Conservation (phyloP, 129 eudicot species). For the carrot (Daucus carota) region DNA sequence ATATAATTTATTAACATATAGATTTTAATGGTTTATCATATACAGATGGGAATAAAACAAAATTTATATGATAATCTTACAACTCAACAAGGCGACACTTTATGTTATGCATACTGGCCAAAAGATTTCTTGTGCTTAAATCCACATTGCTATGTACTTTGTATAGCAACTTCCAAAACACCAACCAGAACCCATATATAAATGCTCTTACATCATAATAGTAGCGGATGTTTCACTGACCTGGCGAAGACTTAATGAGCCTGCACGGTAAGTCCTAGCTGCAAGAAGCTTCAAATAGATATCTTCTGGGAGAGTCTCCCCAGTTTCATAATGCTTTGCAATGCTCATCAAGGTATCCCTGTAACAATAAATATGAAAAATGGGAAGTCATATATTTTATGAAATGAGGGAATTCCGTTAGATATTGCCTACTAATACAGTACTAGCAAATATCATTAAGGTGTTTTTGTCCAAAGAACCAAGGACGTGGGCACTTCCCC, state of each 20-base stretch:
- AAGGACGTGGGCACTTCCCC: background rate
- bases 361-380: conserved; percentile 8
- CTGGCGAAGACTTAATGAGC: conserved; percentile 87
- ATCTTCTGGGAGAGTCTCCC: conserved; percentile 77
- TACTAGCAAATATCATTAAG: background rate
- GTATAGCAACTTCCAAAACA: no score
- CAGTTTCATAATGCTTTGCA: conserved; percentile 93
- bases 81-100: background rate
- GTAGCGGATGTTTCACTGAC: conserved; percentile 22
- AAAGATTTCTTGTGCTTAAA: background rate
- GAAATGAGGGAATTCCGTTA: background rate
- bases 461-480: background rate
- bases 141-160: no score
- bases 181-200: background rate
- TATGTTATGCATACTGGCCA: background rate
- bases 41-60: background rate
- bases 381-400: background rate
- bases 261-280: conserved; percentile 91
- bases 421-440: background rate
- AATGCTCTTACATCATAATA: background rate
- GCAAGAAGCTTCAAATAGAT: conserved; percentile 88
- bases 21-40: background rate
- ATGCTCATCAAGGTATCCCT: conserved; percentile 95
- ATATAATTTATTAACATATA: background rate
- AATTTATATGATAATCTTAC: background rate